Conservation (phyloP, 2,329 filamentous ascomycete genomes). For the Xylariaceae sp. region DNA sequence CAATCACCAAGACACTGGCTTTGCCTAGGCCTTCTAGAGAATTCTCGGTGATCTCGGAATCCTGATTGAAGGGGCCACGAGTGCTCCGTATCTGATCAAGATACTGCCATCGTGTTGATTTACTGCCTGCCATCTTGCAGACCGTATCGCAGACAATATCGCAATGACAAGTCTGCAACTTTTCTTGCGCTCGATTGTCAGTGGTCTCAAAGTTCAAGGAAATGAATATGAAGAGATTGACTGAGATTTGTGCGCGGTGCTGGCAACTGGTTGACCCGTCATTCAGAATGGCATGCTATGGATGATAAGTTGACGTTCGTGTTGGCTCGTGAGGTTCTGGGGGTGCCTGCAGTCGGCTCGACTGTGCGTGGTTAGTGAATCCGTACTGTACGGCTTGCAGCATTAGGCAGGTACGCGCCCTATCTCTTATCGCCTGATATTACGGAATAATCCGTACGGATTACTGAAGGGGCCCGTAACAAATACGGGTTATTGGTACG, state of each 20-base stretch:
- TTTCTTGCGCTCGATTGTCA: background rate
- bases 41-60: conserved; percentile 49
- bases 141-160: background rate
- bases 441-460: background rate
- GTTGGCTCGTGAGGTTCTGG: background rate
- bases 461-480: background rate
- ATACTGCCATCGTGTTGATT: conserved; percentile 59
- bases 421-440: conserved; percentile 6
- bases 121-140: conserved; percentile 9
- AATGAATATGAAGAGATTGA: background rate
- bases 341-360: background rate
- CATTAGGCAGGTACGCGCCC: background rate
- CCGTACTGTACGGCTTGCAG: too few species aligned
- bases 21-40: conserved; percentile 55
- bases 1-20: conserved; percentile 74
- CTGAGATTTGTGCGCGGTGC: background rate
- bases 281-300: background rate
- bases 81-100: conserved; percentile 74
- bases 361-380: background rate
- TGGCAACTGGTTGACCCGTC: background rate
- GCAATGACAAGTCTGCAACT: background rate
- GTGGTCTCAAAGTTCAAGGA: background rate
- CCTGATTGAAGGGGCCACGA: conserved; percentile 75
- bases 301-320: background rate
- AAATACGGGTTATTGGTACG: too few species aligned